A percentile compares a stretch with the other conserved stretches of the same genome.
Evolutionary conservation across 2,329 filamentous ascomycete genomes (phyloP).

Genomic region (Arthrobotrys entomopaga): DNA sequence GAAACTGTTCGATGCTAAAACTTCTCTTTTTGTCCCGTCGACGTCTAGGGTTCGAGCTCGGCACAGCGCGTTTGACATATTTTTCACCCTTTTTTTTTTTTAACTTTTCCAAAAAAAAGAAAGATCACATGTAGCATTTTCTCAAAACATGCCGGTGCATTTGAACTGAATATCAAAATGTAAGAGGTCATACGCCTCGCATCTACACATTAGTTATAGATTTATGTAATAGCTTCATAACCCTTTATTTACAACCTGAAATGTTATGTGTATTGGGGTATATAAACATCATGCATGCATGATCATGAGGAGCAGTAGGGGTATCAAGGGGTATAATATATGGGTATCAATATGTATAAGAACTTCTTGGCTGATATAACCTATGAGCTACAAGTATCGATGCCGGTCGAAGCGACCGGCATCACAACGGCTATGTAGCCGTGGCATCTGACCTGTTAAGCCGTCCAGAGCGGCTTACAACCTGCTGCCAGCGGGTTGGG

Average conservation of each 20-base stretch:
- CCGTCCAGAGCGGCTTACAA: no score
- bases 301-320: no score
- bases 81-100: conserved; percentile 6
- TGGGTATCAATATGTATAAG: conserved; percentile 21
- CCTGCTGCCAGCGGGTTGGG: no score
- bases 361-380: no score
- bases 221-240: conserved; percentile 1
- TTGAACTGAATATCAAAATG: no score
- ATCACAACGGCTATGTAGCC: no score
- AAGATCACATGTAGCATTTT: not conserved
- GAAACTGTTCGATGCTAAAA: conserved; percentile 55
- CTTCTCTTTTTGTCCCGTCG: conserved; percentile 25
- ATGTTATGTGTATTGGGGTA: no score
- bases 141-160: not conserved
- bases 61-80: conserved; percentile 14
- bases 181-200: conserved; percentile 3
- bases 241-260: not conserved
- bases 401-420: no score
- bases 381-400: no score
- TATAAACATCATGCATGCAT: no score
- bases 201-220: no score
- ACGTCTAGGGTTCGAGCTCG: conserved; percentile 41
- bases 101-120: not conserved
- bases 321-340: conserved; percentile 25
- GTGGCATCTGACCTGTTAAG: no score